Conservation (phyloP, 257 asterid genomes). For the Solanum sejunctum region DNA sequence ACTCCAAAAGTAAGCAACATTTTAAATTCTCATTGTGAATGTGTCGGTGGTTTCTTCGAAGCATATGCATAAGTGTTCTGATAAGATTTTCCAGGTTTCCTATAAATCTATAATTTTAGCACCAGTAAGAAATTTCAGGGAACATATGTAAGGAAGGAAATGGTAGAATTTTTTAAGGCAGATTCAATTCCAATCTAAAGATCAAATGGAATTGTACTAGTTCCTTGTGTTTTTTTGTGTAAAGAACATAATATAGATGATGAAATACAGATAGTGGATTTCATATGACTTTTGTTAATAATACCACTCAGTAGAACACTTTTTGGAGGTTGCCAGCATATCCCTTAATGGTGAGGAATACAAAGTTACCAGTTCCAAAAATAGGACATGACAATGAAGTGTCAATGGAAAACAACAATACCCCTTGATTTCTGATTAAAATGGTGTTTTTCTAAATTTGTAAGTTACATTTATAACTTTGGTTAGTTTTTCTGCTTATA, state of each 20-base stretch:
- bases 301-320: not conserved
- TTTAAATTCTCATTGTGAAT: not conserved
- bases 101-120: not conserved
- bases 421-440: not conserved
- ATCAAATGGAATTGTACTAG: not conserved
- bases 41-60: not conserved
- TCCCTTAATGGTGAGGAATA: not conserved
- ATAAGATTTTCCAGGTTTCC: not conserved
- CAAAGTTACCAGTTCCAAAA: not conserved
- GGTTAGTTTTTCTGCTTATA: not conserved
- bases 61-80: not conserved
- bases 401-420: not conserved
- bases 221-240: not conserved
- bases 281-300: not conserved
- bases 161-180: not conserved
- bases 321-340: not conserved
- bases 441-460: not conserved
- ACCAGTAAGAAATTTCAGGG: not conserved
- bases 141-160: not conserved
- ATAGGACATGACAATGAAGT: not conserved
- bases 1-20: not conserved
- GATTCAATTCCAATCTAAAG: not conserved
- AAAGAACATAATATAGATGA: not conserved
- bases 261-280: not conserved
- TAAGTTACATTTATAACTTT: not conserved